phyloP scores from a whole-genome alignment of 1,284 basidiomycete genomes.

The Fomitopsis betulina region DNA sequence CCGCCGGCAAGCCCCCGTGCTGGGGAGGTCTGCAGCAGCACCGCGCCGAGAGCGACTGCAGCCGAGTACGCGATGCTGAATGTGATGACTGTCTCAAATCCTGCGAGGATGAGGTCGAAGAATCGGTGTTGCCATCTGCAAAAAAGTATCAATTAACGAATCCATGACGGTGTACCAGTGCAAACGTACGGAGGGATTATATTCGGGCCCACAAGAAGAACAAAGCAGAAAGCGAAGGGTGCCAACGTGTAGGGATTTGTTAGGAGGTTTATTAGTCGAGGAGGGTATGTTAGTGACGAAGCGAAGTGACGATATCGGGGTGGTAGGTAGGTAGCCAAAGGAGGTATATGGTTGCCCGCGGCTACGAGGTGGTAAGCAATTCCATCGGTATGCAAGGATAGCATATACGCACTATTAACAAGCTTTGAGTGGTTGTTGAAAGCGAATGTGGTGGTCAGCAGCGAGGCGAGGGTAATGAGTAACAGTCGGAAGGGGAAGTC shows the following conservation, averaged over 20 bases:
- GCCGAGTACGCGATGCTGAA: conserved; percentile 80
- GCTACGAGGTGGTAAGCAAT: conserved; percentile 30
- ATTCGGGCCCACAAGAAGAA: conserved; percentile 38
- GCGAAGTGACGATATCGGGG: conserved; percentile 33
- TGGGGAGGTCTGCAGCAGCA: conserved; percentile 86
- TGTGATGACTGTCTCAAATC: conserved; percentile 69
- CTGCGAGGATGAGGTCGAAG: conserved; percentile 74
- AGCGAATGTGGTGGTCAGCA: conserved; percentile 47
- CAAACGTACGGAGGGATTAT: conserved; percentile 41
- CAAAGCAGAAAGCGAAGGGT: conserved; percentile 37
- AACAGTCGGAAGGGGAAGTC: conserved; percentile 65
- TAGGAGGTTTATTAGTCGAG: conserved; percentile 35
- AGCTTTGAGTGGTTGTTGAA: conserved; percentile 69
- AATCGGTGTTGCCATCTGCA: conserved; percentile 55
- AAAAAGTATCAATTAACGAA: conserved; percentile 6
- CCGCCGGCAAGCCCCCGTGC: conserved; percentile 50
- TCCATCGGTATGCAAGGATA: neutral
- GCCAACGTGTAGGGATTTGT: conserved; percentile 50
- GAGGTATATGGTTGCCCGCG: conserved; percentile 50
- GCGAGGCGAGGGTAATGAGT: conserved; percentile 50
- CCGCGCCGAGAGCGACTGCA: conserved; percentile 73
- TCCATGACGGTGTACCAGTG: conserved; percentile 24
- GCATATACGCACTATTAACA: conserved; percentile 50
- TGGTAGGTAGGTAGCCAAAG: conserved; percentile 39
- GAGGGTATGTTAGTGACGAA: conserved; percentile 30